Base-by-base conservation (phyloP, 768 basidiomycete species). In the Wakefieldia striispora region DNA sequence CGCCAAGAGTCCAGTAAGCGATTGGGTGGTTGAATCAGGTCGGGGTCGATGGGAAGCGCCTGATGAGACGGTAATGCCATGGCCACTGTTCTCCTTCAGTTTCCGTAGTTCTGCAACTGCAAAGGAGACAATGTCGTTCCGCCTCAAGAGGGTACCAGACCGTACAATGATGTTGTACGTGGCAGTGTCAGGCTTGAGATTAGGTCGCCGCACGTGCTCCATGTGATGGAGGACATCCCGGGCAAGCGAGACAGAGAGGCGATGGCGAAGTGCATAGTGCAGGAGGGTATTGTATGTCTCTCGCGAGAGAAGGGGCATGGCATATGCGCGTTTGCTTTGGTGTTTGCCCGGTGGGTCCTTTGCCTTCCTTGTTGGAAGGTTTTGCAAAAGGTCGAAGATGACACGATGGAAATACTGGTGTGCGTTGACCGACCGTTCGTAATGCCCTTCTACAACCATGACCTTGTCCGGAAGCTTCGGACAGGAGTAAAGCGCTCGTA, bases 261-360 rank as follows among this genome's bases (percentile, higher is more conserved):
- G 75, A 56, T 86, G 76, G 8, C 78, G 78, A 31, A 91, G 72
- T 4, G 82, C 71, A 62, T 88, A 90, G 52, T 85, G 75, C 4
- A 91, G 56, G 23, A 91, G 75, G 1, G 80, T 59, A 61, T 88
- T 86, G 65, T 82, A 86, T 1, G 75, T 68, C 19, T 67, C 61
- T 10, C 72, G 50, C 36, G 72, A 68, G 7, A 81, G 59, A 0
- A 64, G 62, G 17, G 70, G 74, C 34, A 68, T 61, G 43, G 57
- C 49, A 16, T 40, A 31, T 38, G 10, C 9, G 10, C 38, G 43
- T 36, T 47, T 49, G 9, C 20, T 11, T 29, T 29, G 29, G 10
- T 29, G 11, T 12, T 29, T 29, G 29, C 29, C 24, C n/a, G 53
- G 53, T 52, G 58, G 48, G 35, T 58, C 57, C 34, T 62, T 63